Evolutionary conservation across 768 basidiomycete species (phyloP).

Genomic region (Tylopilus balloui): DNA sequence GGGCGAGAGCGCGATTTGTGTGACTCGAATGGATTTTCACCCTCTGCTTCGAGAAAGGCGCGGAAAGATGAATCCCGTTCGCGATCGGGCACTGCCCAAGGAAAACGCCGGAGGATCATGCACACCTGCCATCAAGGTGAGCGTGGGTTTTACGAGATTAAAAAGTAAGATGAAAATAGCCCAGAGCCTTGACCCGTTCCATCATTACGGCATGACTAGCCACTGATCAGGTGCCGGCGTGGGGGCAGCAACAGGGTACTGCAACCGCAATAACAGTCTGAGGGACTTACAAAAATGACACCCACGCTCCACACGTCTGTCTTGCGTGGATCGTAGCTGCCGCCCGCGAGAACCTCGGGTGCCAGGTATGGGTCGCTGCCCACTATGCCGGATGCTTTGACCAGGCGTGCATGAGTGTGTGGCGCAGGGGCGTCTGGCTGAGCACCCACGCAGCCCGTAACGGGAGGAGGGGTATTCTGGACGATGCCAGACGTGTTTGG

Average conservation of each 20-base stretch:
- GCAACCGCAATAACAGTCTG: background rate
- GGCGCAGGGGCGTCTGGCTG: slow-evolving; percentile 28
- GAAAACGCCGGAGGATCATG: slow-evolving; percentile 96
- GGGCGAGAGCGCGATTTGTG: slow-evolving; percentile 19
- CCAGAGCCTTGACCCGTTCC: background rate
- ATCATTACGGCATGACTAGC: background rate
- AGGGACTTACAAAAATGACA: slow-evolving; percentile 83
- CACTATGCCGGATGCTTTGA: slow-evolving; percentile 83
- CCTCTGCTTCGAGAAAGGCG: slow-evolving; percentile 89
- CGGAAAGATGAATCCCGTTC: slow-evolving; percentile 91
- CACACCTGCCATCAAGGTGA: slow-evolving; percentile 42
- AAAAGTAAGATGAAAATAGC: slow-evolving; percentile 5
- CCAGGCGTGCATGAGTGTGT: slow-evolving; percentile 38
- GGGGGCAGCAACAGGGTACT: background rate
- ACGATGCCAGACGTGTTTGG: slow-evolving; percentile 10
- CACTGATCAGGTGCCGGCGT: background rate
- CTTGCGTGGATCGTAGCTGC: slow-evolving; percentile 90
- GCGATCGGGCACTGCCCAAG: slow-evolving; percentile 97
- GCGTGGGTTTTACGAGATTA: slow-evolving; percentile 5
- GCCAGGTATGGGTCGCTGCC: slow-evolving; percentile 98
- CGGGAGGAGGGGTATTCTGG: background rate
- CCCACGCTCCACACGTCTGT: slow-evolving; percentile 98
- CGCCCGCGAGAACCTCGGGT: slow-evolving; percentile 82
- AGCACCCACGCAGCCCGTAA: slow-evolving; percentile 18
- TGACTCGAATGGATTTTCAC: slow-evolving; percentile 54